These are phyloP conservation scores for Jacaranda mimosifolia DNA, from an alignment of 257 asterid species.

Conservation along the genomic window DNA sequence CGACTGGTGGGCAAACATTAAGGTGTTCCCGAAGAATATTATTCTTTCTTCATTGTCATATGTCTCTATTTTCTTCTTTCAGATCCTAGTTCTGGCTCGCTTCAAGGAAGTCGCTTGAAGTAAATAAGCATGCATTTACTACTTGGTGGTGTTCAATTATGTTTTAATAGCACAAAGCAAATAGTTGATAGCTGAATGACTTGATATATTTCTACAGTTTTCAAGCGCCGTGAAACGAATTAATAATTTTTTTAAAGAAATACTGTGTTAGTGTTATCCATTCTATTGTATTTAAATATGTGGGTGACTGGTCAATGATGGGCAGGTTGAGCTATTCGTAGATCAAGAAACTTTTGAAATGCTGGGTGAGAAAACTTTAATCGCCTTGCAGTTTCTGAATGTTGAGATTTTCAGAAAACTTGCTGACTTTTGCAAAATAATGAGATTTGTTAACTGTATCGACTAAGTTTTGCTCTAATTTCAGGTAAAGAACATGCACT, in stretches of 20 bases:
- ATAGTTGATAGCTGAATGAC: slow-evolving; percentile 13
- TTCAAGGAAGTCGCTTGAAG: too few species aligned
- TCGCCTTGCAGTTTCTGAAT: neutral
- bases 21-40: slow-evolving; percentile 53
- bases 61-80: slow-evolving; percentile 8
- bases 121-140: slow-evolving; percentile 6
- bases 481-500: slow-evolving; percentile 88
- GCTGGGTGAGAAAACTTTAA: slow-evolving; percentile 58
- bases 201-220: neutral
- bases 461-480: slow-evolving; percentile 27
- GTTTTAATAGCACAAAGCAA: neutral
- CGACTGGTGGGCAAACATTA: slow-evolving; percentile 94
- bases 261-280: slow-evolving; percentile 12
- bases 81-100: neutral
- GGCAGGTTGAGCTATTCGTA: slow-evolving; percentile 72
- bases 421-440: neutral
- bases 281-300: slow-evolving; percentile 27
- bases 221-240: slow-evolving; percentile 23
- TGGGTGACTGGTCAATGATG: slow-evolving; percentile 37
- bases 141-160: neutral
- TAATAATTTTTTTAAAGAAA: neutral
- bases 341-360: slow-evolving; percentile 66
- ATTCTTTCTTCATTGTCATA: neutral
- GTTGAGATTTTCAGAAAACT: neutral
- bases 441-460: neutral